Base-by-base conservation (phyloP, 306 rosid species). In the Canavalia ensiformis region DNA sequence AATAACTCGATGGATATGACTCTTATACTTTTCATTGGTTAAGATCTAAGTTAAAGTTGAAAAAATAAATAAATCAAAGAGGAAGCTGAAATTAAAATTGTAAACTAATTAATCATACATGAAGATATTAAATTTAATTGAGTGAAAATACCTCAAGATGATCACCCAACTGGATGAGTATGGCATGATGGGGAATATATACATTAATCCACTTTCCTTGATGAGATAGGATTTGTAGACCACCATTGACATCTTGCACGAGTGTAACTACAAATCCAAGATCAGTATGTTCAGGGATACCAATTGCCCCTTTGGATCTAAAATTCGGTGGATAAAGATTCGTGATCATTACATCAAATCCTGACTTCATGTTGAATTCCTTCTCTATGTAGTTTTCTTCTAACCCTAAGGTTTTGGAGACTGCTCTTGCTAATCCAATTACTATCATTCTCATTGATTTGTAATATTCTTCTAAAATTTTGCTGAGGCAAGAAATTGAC, bases 1-100 rank as follows among this genome's bases (percentile, higher is more conserved):
- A 69, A 87, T 66, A 8, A 90, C 94, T 67, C 91, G 84, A 64
- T 90, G 92, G 42, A 87, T 44, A 68, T 89, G 94, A 33, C 94
- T 90, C 82, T 85, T 87, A 45, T 89, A 87, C 71, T 84, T 89
- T 29, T 91, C 92, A 78, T 90, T 90, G 0, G 90, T 89, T 64
- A 90, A 77, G 28, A 89, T 87, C 92, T 89, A 44, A 63, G 46
- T 34, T n/a, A 13, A 63, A 29, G 29, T 63, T 35, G 8, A 34
- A 35, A 34, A 34, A 34, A 33, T 0, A 28, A 18, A 18, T 28
- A 11, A 11, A 0, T 25, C 9, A 10, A 1, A 9, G 18, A 13
- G 1, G 2, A 18, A 1, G 3, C 6, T 13, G 2, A 8, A 59
- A 9, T 18, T 18, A 18, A 18, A 18, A 18, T 18, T 18, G 25